A percentile compares a stretch with the other conserved stretches of the same genome.
Evolutionary conservation across 1,284 basidiomycete species (phyloP).

Genomic region (Hemileia vastatrix): DNA sequence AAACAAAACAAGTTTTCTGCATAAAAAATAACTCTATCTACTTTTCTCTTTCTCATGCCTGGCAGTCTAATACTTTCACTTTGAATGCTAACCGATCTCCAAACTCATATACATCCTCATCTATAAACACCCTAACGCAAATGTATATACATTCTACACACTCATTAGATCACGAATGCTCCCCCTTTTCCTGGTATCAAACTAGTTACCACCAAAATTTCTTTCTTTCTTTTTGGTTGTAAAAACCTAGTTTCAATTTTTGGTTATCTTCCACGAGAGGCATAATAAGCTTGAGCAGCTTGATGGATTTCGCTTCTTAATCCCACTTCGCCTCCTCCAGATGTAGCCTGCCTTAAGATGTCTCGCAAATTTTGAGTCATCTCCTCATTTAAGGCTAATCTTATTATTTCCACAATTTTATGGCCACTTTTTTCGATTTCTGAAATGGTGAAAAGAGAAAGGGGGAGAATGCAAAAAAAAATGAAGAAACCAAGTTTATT

Average conservation of each 20-base stretch:
- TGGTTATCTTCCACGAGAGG: neutral
- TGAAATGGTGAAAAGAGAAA: neutral
- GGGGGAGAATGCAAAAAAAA: neutral
- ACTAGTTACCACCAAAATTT: neutral
- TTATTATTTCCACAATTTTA: slow-evolving; percentile 8
- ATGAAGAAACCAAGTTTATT: neutral
- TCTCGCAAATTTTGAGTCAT: neutral
- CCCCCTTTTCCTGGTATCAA: neutral
- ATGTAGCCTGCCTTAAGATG: slow-evolving; percentile 10
- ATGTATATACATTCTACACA: neutral
- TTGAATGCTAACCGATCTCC: neutral
- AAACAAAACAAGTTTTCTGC: too few species aligned
- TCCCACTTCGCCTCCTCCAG: neutral
- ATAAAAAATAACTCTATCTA: too few species aligned
- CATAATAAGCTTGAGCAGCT: slow-evolving; percentile 3
- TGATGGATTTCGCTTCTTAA: slow-evolving; percentile 14
- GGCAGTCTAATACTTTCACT: neutral
- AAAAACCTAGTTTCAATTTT: neutral
- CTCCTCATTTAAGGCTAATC: neutral
- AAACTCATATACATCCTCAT: neutral
- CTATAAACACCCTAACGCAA: neutral
- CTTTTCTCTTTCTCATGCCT: neutral
- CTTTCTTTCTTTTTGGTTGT: neutral
- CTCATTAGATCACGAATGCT: neutral
- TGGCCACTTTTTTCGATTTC: slow-evolving; percentile 12